Base-by-base conservation (phyloP, 331 rosid genomes). In the Malus hybrid region DNA sequence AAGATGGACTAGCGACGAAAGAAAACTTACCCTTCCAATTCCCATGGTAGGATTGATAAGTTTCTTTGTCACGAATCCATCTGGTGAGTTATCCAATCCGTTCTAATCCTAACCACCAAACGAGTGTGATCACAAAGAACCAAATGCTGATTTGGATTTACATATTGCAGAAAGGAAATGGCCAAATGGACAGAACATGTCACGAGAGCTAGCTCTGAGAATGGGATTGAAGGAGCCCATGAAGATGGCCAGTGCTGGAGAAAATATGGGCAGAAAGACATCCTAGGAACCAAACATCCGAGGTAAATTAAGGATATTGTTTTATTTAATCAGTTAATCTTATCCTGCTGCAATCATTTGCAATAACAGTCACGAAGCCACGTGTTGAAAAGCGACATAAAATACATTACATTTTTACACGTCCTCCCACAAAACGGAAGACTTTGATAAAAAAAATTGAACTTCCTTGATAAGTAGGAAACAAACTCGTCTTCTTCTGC, bases 211-310 rank as follows among this genome's bases (percentile, higher is more conserved):
- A 87, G 57, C 84, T 80, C 88, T 5, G 90, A 86, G 72, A 87
- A 73, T 36, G 90, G 90, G 55, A 60, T 87, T 30, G 97, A 90
- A 79, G 93, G 91, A 32, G 78, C 94, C 60, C 86, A 77, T 0
- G 89, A 84, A 22, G 97, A 93, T 67, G 97, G 96, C 64, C 87
- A 70, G 56, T 80, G 82, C 79, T 93, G 97, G 97, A 88, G 97
- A 88, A 93, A 93, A 82, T 93, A 93, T 53, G 97, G 97, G 60
- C 97, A 93, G 79, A 93, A 93, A 69, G 93, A 90, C 76, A 93
- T 93, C 76, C 90, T 93, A 4, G 89, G 93, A 68, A 79, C 96
- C 71, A 90, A 85, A 79, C 78, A 84, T 83, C 96, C 94, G 6
- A 90, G 97, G 97, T 93, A 78, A 77, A 20, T 29, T 56, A 78